Conservation (phyloP, 2,329 filamentous ascomycete species). For the Chrysoporthe cubensis region DNA sequence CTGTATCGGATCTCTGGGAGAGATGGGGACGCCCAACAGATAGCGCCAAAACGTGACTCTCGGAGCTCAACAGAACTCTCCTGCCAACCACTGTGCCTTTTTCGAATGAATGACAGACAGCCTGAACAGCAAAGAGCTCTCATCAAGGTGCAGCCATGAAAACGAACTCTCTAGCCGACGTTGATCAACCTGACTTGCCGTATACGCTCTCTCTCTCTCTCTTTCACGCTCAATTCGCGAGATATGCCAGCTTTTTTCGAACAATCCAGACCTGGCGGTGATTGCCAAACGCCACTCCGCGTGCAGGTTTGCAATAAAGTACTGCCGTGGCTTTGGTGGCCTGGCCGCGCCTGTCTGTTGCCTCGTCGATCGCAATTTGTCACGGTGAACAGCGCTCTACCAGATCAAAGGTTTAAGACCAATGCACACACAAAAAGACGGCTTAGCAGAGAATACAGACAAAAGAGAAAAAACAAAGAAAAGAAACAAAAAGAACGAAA, state of each 20-base stretch:
- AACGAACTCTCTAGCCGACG: slow-evolving; percentile 25
- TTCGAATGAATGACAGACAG: slow-evolving; percentile 30
- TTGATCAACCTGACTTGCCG: slow-evolving; percentile 27
- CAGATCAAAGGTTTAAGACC: neutral
- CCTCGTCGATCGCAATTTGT: neutral
- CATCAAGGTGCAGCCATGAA: slow-evolving; percentile 21
- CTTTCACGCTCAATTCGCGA: slow-evolving; percentile 7
- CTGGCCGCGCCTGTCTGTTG: neutral
- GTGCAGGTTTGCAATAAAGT: slow-evolving; percentile 12
- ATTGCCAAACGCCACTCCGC: slow-evolving; percentile 7
- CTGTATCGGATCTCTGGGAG: slow-evolving; percentile 24
- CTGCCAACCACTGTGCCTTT: slow-evolving; percentile 30
- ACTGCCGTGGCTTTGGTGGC: neutral
- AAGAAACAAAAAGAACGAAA: neutral
- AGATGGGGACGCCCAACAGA: slow-evolving; percentile 28
- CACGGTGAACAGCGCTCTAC: neutral
- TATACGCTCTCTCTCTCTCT: slow-evolving; percentile 17
- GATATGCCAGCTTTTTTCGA: slow-evolving; percentile 25
- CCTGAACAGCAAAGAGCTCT: slow-evolving; percentile 23
- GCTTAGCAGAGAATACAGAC: neutral
- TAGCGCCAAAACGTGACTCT: slow-evolving; percentile 31
- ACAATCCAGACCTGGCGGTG: slow-evolving; percentile 16
- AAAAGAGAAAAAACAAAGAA: neutral
- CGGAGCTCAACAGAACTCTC: slow-evolving; percentile 31
- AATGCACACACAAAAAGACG: slow-evolving; percentile 7